phyloP scores from a whole-genome alignment of 768 basidiomycete species.

The Amanita rubescens region DNA sequence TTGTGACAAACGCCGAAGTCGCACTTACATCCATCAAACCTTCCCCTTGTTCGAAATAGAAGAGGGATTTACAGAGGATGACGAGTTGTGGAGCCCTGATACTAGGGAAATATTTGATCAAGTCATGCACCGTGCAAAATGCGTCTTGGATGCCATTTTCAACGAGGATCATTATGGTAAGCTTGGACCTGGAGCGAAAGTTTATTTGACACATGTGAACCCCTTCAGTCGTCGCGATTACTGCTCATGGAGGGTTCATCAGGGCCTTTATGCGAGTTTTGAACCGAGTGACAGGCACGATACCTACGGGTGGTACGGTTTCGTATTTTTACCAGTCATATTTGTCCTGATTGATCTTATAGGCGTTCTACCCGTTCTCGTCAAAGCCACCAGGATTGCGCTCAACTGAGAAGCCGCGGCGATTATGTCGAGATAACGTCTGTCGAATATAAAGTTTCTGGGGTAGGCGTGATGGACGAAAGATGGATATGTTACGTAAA shows the following conservation, averaged over 20 bases:
- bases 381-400: slow-evolving; percentile 8
- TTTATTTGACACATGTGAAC: background rate
- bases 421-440: background rate
- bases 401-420: background rate
- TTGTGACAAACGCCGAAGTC: slow-evolving; percentile 54
- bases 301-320: slow-evolving; percentile 56
- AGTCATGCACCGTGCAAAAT: slow-evolving; percentile 37
- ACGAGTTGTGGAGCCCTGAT: slow-evolving; percentile 50
- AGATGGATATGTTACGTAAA: too few species aligned
- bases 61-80: slow-evolving; percentile 51
- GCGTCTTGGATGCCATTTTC: slow-evolving; percentile 52
- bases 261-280: slow-evolving; percentile 44
- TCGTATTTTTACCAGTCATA: background rate
- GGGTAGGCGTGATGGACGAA: background rate
- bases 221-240: slow-evolving; percentile 57
- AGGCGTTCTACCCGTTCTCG: slow-evolving; percentile 20
- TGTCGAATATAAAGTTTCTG: too few species aligned
- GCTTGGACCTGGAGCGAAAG: background rate
- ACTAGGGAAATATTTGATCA: slow-evolving; percentile 45
- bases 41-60: slow-evolving; percentile 55
- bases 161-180: slow-evolving; percentile 27
- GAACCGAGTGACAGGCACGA: slow-evolving; percentile 33
- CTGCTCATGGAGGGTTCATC: slow-evolving; percentile 59
- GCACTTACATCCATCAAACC: slow-evolving; percentile 35
- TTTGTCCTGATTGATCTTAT: background rate